phyloP scores from a whole-genome alignment of 192 early-diverging fungal species.

The Coemansia sp. region DNA sequence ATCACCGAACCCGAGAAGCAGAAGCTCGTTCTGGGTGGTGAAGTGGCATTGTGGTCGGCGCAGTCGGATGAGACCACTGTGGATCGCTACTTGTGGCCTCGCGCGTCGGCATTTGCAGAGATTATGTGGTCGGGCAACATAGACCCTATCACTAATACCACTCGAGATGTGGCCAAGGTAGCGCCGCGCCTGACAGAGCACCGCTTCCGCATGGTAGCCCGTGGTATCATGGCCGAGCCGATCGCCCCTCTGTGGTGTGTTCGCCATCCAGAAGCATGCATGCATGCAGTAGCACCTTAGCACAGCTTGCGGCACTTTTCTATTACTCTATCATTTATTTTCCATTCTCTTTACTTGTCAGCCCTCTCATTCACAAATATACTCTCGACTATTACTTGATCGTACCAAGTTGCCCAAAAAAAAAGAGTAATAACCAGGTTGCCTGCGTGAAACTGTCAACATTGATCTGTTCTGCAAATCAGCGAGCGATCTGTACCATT shows the following conservation, averaged over 20 bases:
- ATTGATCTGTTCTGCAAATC: not conserved
- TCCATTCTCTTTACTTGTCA: not conserved
- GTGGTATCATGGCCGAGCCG: slow-evolving; percentile 68
- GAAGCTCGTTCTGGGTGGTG: slow-evolving; percentile 66
- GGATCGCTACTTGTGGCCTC: slow-evolving; percentile 70
- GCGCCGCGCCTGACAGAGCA: slow-evolving; percentile 68
- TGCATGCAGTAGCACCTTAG: slow-evolving; percentile 23
- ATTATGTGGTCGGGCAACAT: slow-evolving; percentile 71
- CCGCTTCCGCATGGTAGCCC: slow-evolving; percentile 67
- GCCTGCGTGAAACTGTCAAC: not conserved
- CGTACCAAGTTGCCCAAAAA: not conserved
- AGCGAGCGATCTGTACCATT: not conserved
- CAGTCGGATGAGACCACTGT: slow-evolving; percentile 63
- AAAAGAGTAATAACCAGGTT: not conserved
- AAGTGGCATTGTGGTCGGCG: slow-evolving; percentile 71
- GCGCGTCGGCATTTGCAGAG: slow-evolving; percentile 69
- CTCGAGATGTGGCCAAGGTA: slow-evolving; percentile 62
- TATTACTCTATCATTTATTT: not conserved
- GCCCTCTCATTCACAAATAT: not conserved
- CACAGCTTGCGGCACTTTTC: not conserved
- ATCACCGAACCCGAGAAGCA: slow-evolving; percentile 60
- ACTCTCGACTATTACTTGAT: not conserved
- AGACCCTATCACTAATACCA: slow-evolving; percentile 51
- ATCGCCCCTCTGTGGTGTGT: slow-evolving; percentile 74
- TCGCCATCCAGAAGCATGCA: slow-evolving; percentile 55